Percentiles rank a stretch among this genome's conserved stretches.
These are phyloP conservation scores for Penicillium polonicum DNA, from an alignment of 2,329 filamentous ascomycete species.

Conservation along the genomic window DNA sequence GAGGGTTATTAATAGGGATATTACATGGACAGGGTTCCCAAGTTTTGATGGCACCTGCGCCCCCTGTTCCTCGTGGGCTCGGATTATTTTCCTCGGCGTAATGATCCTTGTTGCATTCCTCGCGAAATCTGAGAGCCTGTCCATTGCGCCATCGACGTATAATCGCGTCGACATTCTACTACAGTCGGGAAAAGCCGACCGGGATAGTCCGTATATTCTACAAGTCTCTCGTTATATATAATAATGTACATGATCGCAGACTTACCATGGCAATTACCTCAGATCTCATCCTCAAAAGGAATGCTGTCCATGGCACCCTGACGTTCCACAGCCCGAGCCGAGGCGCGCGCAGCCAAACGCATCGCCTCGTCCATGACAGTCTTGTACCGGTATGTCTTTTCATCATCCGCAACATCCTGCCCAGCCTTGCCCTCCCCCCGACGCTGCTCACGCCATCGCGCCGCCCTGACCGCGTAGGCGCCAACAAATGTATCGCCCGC, in stretches of 20 bases:
- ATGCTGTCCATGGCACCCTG: slow-evolving; percentile 50
- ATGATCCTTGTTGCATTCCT: slow-evolving; percentile 5
- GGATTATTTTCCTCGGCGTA: background rate
- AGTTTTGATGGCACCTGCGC: background rate
- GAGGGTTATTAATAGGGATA: slow-evolving; percentile 9
- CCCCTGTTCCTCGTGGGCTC: slow-evolving; percentile 7
- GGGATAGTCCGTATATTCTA: background rate
- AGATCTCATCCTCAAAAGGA: slow-evolving; percentile 49
- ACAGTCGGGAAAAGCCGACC: background rate
- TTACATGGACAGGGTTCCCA: background rate
- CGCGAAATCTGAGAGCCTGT: background rate
- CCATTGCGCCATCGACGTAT: background rate
- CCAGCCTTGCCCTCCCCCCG: slow-evolving; percentile 53
- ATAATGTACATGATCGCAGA: slow-evolving; percentile 11
- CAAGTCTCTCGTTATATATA: slow-evolving; percentile 4
- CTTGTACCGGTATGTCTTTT: slow-evolving; percentile 40
- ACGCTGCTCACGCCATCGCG: slow-evolving; percentile 48
- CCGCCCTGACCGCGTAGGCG: slow-evolving; percentile 74
- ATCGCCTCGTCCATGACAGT: slow-evolving; percentile 48
- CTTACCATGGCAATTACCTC: slow-evolving; percentile 1
- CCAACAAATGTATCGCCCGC: slow-evolving; percentile 95
- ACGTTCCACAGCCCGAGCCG: slow-evolving; percentile 46
- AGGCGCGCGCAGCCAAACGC: slow-evolving; percentile 44
- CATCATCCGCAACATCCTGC: slow-evolving; percentile 39
- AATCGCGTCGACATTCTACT: background rate